These are phyloP conservation scores for Onygenales sp. DNA, from an alignment of 2,329 filamentous ascomycete species.

Conservation along the genomic window DNA sequence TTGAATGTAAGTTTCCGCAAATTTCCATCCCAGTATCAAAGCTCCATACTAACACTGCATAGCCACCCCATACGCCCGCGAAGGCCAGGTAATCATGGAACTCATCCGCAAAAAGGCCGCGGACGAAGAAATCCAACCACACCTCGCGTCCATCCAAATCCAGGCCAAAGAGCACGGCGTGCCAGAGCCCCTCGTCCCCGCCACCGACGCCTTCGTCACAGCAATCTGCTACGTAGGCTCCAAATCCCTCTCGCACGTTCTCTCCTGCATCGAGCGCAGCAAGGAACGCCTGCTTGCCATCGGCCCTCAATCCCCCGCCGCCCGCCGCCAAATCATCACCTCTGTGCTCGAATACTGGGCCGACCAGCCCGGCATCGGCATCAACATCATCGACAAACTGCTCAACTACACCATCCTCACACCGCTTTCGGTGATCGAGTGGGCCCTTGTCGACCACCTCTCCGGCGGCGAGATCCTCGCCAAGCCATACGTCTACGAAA, in stretches of 20 bases:
- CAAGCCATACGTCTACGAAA: constrained; percentile 73
- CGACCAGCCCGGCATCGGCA: constrained; percentile 80
- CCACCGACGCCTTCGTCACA: constrained; percentile 88
- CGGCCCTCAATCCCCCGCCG: constrained; percentile 62
- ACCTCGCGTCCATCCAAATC: constrained; percentile 73
- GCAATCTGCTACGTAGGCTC: constrained; percentile 87
- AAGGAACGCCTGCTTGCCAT: constrained; percentile 79
- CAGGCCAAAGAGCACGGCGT: constrained; percentile 61
- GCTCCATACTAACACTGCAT: constrained; percentile 8
- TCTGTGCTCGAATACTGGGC: constrained; percentile 90
- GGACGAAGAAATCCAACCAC: constrained; percentile 74
- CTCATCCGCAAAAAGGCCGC: constrained; percentile 76
- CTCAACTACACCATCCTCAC: constrained; percentile 94
- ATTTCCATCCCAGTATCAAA: constrained; percentile 2
- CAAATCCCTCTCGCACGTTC: constrained; percentile 90
- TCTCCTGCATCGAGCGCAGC: constrained; percentile 90
- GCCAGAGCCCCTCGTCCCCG: constrained; percentile 67
- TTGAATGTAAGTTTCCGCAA: constrained; percentile 50
- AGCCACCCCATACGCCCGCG: constrained; percentile 71
- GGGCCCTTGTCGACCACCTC: constrained; percentile 65
- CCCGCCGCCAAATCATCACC: constrained; percentile 77
- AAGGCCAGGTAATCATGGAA: constrained; percentile 72
- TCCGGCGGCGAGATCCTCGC: constrained; percentile 59
- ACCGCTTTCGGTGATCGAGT: constrained; percentile 75
- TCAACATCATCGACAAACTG: constrained; percentile 91